Base-by-base conservation (phyloP, 129 eudicot genomes). In the Calendula officinalis region DNA sequence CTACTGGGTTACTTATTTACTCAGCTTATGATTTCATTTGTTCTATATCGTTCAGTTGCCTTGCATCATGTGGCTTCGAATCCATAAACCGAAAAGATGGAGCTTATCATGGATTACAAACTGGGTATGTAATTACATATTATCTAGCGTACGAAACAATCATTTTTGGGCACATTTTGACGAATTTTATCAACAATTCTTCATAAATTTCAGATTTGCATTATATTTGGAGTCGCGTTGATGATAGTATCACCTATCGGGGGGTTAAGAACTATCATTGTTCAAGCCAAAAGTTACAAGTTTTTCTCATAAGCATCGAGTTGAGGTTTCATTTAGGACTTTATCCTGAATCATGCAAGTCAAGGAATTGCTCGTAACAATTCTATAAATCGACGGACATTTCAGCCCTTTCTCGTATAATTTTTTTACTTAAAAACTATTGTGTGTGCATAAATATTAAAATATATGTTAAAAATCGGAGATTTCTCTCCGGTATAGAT, bases 31-130 rank as follows among this genome's bases (percentile, higher is more conserved):
- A 41, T 49, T 50, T 33, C 10, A 56, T 70, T 67, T 63, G 13
- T 1, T 60, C 34, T 53, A 64, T 17, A 45, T 7, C 10, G 32
- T 59, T 56, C 81, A 91, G 97, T 87, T 91, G 32, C 97, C 97
- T 38, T 90, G 97, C 67, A 75, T 90, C 39, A 90, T 90, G 81
- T 90, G 97, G 97, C 97, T 86, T 37, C 68, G 83, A 41, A 78
- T 90, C 68, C 70, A 70, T 45, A 86, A 90, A 61, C 97, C 97
- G 3, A 86, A 45, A 79, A 90, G 10, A 40, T 90, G 69, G 77
- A 66, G 89, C 66, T 53, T 82, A 43, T 90, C 95, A 47, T 90
- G 97, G 97, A 59, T 72, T 2, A 50, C 82, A 7, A 90, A 90
- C 66, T 90, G 97, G 97, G 95, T 86, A 74, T 11, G 91, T 68